phyloP scores from a whole-genome alignment of 2,329 filamentous ascomycete species.

The Trichoderma atrobrunneum region DNA sequence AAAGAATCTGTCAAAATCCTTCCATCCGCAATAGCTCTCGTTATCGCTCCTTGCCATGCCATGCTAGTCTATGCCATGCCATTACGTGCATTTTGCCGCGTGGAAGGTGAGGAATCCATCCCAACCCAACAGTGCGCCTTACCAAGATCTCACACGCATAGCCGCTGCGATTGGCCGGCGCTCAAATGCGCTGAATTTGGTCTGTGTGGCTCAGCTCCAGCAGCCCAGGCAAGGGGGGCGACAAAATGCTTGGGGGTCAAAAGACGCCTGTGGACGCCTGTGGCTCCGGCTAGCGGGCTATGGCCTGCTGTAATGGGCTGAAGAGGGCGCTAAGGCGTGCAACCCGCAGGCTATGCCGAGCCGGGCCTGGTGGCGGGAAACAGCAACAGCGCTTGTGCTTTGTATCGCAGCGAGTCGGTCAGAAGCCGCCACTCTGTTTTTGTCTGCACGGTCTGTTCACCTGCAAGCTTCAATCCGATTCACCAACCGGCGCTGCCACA shows the following conservation, averaged over 20 bases:
- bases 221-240: not conserved
- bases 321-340: not conserved
- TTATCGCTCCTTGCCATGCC: not conserved
- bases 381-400: not conserved
- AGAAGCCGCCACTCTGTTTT: not conserved
- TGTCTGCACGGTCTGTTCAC: not conserved
- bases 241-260: not conserved
- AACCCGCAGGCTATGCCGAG: not conserved
- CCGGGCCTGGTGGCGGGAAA: conserved; percentile 11
- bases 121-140: not conserved
- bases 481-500: not conserved
- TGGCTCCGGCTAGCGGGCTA: not conserved
- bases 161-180: not conserved
- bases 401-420: not conserved
- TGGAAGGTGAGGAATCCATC: not conserved
- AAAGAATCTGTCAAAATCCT: not conserved
- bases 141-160: not conserved
- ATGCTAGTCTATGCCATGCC: not conserved
- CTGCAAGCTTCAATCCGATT: not conserved
- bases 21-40: not conserved
- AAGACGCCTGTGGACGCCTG: not conserved
- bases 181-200: not conserved
- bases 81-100: conserved; percentile 1
- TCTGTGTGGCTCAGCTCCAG: not conserved
- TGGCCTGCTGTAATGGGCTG: not conserved